Evolutionary conservation across 139 green algal species (phyloP), one percentile per base, ranked within the genome.

Genomic region (Chloropicon primus): DNA sequence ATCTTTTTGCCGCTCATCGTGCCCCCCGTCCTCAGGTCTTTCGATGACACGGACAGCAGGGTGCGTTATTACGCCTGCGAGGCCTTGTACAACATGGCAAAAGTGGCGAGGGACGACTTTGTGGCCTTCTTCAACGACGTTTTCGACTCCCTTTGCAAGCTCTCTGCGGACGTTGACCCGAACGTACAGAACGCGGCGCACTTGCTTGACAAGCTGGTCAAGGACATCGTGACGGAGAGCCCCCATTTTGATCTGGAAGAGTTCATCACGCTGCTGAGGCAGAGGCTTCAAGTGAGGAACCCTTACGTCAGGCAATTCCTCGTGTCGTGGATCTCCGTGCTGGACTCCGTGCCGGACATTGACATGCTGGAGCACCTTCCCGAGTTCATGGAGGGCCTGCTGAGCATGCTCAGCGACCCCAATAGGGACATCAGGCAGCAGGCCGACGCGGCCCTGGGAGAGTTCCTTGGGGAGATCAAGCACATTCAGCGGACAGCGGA

Each of bases 1-100:
- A 53, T 75, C 17, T 75, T 75, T 10, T 17, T 75, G 25, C 72
- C 72, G 5, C 28, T 82, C 74, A 91, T 97, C 24, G 89, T 98
- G 26, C 92, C 92, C 2, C 89, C 93, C 24, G 90, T 98, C 27
- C 85, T 98, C 23, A 79, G 85, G 22, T 93, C 88, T 2, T 92
- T 96, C 77, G 90, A 84, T 0, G 92, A 96, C 79, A 74, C 71
- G 54, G 93, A 97, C 81, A 77, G 74, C 25, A 85, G 93, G 1
- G 93, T 98, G 76, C 85, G 94, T 0, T 98, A 98, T 80, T 97
- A 98, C 76, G 94, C 94, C 3, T 97, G 88, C 77, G 93, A 97
- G 82, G 91, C 93, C 28, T 84, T 98, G 27, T 98, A 97, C 90
- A 98, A 98, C 83, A 94, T 98, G 28, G 91, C 92, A 74, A 98